Conservation (phyloP, 2,329 filamentous ascomycete genomes). For the Clarireedia homoeocarpa region DNA sequence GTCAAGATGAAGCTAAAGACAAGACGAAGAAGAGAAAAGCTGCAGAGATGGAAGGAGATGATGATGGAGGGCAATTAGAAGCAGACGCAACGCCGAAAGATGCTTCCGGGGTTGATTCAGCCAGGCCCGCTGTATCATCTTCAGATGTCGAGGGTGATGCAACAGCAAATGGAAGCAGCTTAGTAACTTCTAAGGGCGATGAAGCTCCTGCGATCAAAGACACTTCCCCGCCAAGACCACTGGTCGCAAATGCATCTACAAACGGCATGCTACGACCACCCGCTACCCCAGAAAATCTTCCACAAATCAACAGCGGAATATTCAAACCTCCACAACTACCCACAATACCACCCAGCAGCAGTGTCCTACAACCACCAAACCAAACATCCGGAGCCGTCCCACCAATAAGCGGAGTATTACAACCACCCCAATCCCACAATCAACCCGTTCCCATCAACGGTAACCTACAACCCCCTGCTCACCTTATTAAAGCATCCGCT, state of each 20-base stretch:
- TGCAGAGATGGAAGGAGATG: slow-evolving; percentile 39
- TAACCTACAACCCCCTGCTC: not conserved
- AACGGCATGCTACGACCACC: slow-evolving; percentile 1
- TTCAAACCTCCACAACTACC: slow-evolving; percentile 8
- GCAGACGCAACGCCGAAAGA: not conserved
- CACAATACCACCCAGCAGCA: not conserved
- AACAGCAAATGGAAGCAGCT: not conserved
- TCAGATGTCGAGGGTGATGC: not conserved
- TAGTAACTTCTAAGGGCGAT: not conserved
- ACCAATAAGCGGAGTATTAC: slow-evolving; percentile 3
- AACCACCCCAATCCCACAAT: slow-evolving; percentile 9
- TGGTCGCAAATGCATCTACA: not conserved
- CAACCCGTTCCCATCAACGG: slow-evolving; percentile 2
- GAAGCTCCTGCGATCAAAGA: not conserved
- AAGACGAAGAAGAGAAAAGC: slow-evolving; percentile 46
- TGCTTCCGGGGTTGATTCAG: not conserved
- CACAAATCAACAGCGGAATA: slow-evolving; percentile 4
- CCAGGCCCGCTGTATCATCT: not conserved
- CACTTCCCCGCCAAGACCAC: not conserved
- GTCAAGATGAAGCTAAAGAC: slow-evolving; percentile 48
- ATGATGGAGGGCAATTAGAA: slow-evolving; percentile 5
- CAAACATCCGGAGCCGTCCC: slow-evolving; percentile 9
- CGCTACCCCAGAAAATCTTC: slow-evolving; percentile 15
- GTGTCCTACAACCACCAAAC: slow-evolving; percentile 7
- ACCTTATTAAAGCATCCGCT: not conserved